phyloP scores from a whole-genome alignment of 2,329 filamentous ascomycete genomes.

The Torrubiella hemipterigena region DNA sequence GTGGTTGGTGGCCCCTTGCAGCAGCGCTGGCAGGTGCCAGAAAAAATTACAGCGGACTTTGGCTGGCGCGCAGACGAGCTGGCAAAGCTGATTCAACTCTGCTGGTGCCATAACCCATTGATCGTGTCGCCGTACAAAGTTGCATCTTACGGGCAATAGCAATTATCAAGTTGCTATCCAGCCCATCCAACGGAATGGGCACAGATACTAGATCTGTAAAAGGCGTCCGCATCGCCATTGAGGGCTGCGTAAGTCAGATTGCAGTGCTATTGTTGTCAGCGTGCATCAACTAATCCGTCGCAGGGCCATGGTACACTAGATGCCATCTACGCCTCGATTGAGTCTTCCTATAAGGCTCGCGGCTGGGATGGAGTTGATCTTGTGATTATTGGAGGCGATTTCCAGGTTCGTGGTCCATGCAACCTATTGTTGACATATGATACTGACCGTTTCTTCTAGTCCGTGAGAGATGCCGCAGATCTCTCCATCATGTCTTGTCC shows the following conservation, averaged over 20 bases:
- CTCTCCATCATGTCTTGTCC: conserved; percentile 84
- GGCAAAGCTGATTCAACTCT: background rate
- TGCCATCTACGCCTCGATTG: conserved; percentile 76
- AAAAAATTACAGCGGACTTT: no score
- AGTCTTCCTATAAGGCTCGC: conserved; percentile 54
- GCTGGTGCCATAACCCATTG: no score
- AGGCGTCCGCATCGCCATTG: conserved; percentile 65
- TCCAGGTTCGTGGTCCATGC: conserved; percentile 48
- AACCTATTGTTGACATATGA: background rate
- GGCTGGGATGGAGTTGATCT: conserved; percentile 77
- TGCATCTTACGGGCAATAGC: no score
- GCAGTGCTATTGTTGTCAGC: background rate
- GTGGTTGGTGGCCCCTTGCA: no score
- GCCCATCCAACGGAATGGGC: conserved; percentile 15
- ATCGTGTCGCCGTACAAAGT: no score
- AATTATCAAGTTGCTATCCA: background rate
- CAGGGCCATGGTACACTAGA: conserved; percentile 87
- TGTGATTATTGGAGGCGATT: conserved; percentile 91
- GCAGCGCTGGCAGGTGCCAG: no score
- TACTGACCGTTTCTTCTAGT: conserved; percentile 30
- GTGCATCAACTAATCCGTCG: conserved; percentile 6
- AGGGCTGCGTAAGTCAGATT: conserved; percentile 62
- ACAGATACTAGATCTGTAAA: conserved; percentile 19
- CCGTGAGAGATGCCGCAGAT: conserved; percentile 79
- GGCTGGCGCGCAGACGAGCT: no score